These are phyloP conservation scores for Gloeostereum incarnatum DNA, from an alignment of 768 basidiomycete species.

Conservation along the genomic window DNA sequence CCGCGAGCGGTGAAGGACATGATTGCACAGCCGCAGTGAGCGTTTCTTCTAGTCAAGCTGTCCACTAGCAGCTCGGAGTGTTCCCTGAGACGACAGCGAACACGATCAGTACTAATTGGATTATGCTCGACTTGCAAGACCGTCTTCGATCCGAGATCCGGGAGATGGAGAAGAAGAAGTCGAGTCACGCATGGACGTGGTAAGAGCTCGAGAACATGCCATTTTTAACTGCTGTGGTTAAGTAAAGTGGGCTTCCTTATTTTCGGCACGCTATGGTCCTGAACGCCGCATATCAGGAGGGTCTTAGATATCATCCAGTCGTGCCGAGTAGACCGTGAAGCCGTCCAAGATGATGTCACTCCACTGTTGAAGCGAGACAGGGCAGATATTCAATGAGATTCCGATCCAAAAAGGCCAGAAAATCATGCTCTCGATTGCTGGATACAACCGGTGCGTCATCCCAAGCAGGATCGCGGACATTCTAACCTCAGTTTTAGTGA, in stretches of 20 bases:
- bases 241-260: constrained; percentile 6
- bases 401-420: constrained; percentile 24
- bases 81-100: constrained; percentile 57
- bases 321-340: constrained; percentile 21
- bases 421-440: constrained; percentile 23
- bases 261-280: neutral
- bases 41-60: neutral
- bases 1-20: constrained; percentile 34
- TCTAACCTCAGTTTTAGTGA: too few relatives aligned
- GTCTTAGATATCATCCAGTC: constrained; percentile 21
- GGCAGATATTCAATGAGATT: constrained; percentile 21
- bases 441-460: constrained; percentile 26
- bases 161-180: constrained; percentile 5
- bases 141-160: constrained; percentile 55
- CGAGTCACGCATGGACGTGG: constrained; percentile 10
- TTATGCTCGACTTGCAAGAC: constrained; percentile 53
- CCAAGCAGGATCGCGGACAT: too few relatives aligned
- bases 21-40: constrained; percentile 32
- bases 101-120: constrained; percentile 48
- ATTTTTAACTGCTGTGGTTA: constrained; percentile 14
- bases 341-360: constrained; percentile 29
- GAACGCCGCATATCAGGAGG: too few relatives aligned
- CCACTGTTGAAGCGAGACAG: constrained; percentile 29
- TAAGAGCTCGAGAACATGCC: constrained; percentile 23
- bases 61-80: constrained; percentile 13